Conservation (phyloP, 2,329 filamentous ascomycete species). For the Alternaria arborescens region DNA sequence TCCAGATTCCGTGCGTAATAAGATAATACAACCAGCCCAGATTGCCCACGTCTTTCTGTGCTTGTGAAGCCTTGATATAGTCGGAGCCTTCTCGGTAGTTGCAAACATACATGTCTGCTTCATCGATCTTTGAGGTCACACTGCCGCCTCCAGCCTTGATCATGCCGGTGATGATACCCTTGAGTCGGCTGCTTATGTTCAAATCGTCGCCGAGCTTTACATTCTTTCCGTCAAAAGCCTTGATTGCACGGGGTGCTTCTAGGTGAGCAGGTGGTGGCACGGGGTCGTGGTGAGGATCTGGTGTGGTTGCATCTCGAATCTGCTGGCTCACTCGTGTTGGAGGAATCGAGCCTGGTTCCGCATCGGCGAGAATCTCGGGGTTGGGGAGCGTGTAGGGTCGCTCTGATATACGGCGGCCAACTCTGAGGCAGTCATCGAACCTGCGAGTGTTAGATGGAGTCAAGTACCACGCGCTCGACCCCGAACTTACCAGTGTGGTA, state of each 20-base stretch:
- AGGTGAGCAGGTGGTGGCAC: slow-evolving; percentile 29
- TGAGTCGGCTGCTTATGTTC: slow-evolving; percentile 71
- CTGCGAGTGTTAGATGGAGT: slow-evolving; percentile 54
- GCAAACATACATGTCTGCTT: slow-evolving; percentile 85
- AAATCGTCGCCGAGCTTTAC: slow-evolving; percentile 82
- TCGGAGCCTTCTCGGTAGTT: slow-evolving; percentile 83
- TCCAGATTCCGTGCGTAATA: slow-evolving; percentile 89
- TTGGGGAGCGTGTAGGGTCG: slow-evolving; percentile 85
- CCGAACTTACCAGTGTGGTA: slow-evolving; percentile 82
- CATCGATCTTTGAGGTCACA: slow-evolving; percentile 70
- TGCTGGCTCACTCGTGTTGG: slow-evolving; percentile 59
- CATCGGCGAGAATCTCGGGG: slow-evolving; percentile 73
- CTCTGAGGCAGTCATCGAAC: slow-evolving; percentile 96
- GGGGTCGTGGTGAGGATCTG: slow-evolving; percentile 38
- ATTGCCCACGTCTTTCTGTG: slow-evolving; percentile 86
- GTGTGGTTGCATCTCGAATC: slow-evolving; percentile 47
- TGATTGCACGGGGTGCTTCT: slow-evolving; percentile 41
- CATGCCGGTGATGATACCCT: slow-evolving; percentile 72
- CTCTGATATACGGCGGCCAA: slow-evolving; percentile 91
- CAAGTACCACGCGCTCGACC: neutral
- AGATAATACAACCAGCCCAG: slow-evolving; percentile 93
- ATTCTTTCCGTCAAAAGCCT: slow-evolving; percentile 79
- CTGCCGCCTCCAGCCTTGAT: slow-evolving; percentile 76
- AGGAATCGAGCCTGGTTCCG: slow-evolving; percentile 37
- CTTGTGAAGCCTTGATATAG: slow-evolving; percentile 78